Conservation (phyloP, 139 green algal species). For the Nannochloris sp. region DNA sequence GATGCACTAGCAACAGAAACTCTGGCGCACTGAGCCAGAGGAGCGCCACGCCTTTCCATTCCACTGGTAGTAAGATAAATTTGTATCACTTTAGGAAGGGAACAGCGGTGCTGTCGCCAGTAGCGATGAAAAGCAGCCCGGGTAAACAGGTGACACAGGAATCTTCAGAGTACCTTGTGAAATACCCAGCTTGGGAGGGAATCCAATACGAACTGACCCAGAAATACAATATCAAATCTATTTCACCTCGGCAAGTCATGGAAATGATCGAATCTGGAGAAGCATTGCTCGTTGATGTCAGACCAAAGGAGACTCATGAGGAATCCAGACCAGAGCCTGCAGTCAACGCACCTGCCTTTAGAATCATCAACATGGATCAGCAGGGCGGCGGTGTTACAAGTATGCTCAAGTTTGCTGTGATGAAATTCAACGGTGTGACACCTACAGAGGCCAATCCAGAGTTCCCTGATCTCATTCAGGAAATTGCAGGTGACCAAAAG, state of each 20-base stretch:
- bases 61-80: too few relatives aligned
- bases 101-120: too few relatives aligned
- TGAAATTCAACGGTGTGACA: slow-evolving; percentile 22
- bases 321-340: slow-evolving; percentile 26
- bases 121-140: too few relatives aligned
- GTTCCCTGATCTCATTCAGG: slow-evolving; percentile 21
- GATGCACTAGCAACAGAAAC: too few relatives aligned
- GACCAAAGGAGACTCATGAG: slow-evolving; percentile 13
- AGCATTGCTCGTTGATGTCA: slow-evolving; percentile 36
- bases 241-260: slow-evolving; percentile 18
- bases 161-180: neutral
- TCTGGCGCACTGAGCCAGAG: too few relatives aligned
- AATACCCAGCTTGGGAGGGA: slow-evolving; percentile 16
- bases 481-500: slow-evolving; percentile 25
- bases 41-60: too few relatives aligned
- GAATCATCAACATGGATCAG: slow-evolving; percentile 11
- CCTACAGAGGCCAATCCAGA: slow-evolving; percentile 33
- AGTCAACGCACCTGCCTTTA: slow-evolving; percentile 17
- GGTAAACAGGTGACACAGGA: too few relatives aligned
- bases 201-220: slow-evolving; percentile 9
- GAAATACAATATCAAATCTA: slow-evolving; percentile 4
- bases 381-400: neutral
- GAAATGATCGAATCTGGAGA: slow-evolving; percentile 18
- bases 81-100: too few relatives aligned
- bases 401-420: slow-evolving; percentile 18